phyloP scores from a whole-genome alignment of 192 early-diverging fungal species.

The Coemansia sp. region DNA sequence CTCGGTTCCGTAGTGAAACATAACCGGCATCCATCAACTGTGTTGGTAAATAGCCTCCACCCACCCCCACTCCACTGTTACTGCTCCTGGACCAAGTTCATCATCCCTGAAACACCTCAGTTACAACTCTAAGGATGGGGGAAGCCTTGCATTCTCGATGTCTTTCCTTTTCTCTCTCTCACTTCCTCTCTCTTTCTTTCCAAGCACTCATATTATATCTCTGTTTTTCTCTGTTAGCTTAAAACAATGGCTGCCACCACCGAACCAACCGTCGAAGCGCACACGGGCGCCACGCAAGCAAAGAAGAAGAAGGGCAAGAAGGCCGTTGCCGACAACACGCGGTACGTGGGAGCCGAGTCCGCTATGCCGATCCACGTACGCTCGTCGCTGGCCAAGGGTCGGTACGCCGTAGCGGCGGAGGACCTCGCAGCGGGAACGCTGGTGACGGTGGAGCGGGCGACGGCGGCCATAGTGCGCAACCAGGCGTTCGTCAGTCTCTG shows the following conservation, averaged over 20 bases:
- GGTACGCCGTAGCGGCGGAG: conserved; percentile 52
- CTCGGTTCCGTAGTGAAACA: not conserved
- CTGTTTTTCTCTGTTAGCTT: not conserved
- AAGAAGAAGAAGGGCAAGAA: conserved; percentile 55
- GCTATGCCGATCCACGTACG: conserved; percentile 41
- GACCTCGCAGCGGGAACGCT: conserved; percentile 53
- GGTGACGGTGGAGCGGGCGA: conserved; percentile 54
- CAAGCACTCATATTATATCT: not conserved
- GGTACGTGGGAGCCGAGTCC: conserved; percentile 39
- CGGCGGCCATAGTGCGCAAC: conserved; percentile 57
- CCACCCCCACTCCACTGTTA: not conserved
- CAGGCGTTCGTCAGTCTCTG: conserved; percentile 57
- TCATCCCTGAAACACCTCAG: not conserved
- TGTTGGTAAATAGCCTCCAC: conserved; percentile 9
- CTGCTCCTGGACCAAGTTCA: not conserved
- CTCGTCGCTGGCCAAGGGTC: conserved; percentile 57
- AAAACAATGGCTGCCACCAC: conserved; percentile 46
- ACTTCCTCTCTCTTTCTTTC: not conserved
- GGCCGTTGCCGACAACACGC: conserved; percentile 48
- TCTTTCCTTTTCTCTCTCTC: not conserved
- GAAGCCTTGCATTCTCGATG: not conserved
- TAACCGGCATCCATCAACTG: not conserved
- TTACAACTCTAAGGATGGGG: too few relatives aligned
- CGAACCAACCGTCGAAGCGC: conserved; percentile 45
- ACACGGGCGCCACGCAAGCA: conserved; percentile 11